Evolutionary conservation across 495 filamentous ascomycete species (phyloP).

Genomic region (Tuber indicum): DNA sequence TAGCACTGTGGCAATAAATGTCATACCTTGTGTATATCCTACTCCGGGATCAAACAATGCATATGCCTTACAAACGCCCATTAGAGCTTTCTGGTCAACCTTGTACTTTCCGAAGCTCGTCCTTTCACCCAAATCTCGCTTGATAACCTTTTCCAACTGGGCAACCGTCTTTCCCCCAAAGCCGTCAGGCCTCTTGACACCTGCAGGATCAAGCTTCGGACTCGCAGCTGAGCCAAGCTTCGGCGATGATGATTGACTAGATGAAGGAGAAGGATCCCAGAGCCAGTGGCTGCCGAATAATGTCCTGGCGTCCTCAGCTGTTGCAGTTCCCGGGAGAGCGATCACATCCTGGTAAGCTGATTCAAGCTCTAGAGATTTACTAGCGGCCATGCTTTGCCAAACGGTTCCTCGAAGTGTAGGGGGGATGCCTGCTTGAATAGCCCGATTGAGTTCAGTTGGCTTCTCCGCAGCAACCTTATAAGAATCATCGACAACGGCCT

Average conservation of each 20-base stretch:
- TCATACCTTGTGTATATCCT: slow-evolving; percentile 98
- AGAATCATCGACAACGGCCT: slow-evolving; percentile 88
- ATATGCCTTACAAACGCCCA: slow-evolving; percentile 95
- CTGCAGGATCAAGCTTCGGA: slow-evolving; percentile 59
- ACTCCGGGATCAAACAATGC: slow-evolving; percentile 90
- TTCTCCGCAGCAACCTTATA: slow-evolving; percentile 76
- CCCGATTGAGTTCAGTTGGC: slow-evolving; percentile 76
- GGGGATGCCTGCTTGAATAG: slow-evolving; percentile 89
- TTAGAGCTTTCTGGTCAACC: slow-evolving; percentile 86
- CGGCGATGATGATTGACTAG: slow-evolving; percentile 52
- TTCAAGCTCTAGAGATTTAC: slow-evolving; percentile 84
- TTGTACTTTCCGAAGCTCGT: slow-evolving; percentile 83
- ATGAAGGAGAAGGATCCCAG: slow-evolving; percentile 67
- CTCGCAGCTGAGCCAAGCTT: slow-evolving; percentile 60
- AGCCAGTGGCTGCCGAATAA: slow-evolving; percentile 77
- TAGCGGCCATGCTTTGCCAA: slow-evolving; percentile 94
- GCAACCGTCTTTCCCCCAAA: slow-evolving; percentile 58
- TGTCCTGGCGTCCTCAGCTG: slow-evolving; percentile 58
- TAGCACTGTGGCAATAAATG: slow-evolving; percentile 95
- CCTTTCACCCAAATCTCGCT: slow-evolving; percentile 77
- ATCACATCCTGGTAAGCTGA: slow-evolving; percentile 78
- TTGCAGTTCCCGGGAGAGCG: slow-evolving; percentile 65
- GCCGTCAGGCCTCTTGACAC: slow-evolving; percentile 69
- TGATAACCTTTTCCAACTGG: slow-evolving; percentile 87
- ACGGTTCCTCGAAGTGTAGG: slow-evolving; percentile 91